Percentiles rank a stretch among this genome's conserved stretches.
These are phyloP conservation scores for Solanum paucissectum DNA, from an alignment of 257 asterid genomes.

Conservation along the genomic window DNA sequence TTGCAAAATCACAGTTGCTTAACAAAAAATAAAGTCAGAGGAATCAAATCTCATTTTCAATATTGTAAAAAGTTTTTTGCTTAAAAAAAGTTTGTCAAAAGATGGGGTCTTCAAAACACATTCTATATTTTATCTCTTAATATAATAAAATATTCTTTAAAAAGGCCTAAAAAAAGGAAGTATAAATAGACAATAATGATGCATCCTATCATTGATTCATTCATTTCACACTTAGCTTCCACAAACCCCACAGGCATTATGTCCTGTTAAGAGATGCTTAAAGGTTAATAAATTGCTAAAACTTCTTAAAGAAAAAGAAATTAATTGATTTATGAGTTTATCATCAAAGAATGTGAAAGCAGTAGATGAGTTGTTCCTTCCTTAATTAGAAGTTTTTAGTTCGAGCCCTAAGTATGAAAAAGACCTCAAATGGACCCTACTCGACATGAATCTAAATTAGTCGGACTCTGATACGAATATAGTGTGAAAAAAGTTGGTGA, in stretches of 20 bases:
- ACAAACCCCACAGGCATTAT: neutral
- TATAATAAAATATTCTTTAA: neutral
- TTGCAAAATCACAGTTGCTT: conserved; percentile 17
- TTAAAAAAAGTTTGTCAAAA: conserved; percentile 4
- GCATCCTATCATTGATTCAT: neutral
- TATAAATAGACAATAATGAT: neutral
- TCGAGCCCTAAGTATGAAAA: too few species aligned
- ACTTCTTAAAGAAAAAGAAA: too few species aligned
- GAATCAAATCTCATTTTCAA: conserved; percentile 31
- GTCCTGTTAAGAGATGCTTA: neutral
- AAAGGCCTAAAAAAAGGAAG: neutral
- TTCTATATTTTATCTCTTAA: neutral
- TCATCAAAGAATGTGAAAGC: neutral
- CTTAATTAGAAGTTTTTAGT: neutral
- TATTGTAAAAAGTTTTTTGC: conserved; percentile 4
- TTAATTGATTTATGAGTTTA: neutral
- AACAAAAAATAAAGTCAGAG: conserved; percentile 16
- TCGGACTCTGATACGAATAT: too few species aligned
- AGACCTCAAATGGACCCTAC: accelerated
- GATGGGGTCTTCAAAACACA: conserved; percentile 9
- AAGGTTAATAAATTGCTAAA: neutral
- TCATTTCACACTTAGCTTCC: neutral
- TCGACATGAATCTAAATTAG: neutral
- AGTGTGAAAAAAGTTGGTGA: neutral
- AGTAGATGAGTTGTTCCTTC: too few species aligned